Conservation (phyloP, 345 rosid species). For the Streptanthus diversifolius region DNA sequence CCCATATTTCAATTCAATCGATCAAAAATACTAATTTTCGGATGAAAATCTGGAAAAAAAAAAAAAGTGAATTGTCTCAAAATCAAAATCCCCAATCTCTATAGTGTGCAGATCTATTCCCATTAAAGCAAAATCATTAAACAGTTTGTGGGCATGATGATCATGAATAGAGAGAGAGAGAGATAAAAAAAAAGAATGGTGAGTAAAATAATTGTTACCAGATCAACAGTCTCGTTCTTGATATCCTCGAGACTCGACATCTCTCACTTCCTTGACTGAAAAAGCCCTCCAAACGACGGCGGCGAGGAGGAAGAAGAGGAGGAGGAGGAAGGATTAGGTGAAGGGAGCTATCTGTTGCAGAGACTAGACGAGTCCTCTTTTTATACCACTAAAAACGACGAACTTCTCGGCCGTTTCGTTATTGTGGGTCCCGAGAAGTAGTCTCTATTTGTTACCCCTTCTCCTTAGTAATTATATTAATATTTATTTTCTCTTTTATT, state of each 20-base stretch:
- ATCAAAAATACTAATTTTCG: not conserved
- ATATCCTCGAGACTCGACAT: conserved; percentile 55
- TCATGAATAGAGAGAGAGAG: not conserved
- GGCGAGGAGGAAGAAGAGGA: not conserved
- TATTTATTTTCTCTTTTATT: not conserved
- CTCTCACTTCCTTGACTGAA: conserved; percentile 28
- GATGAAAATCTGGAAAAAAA: not conserved
- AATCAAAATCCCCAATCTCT: not conserved
- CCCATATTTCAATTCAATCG: not conserved
- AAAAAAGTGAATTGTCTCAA: not conserved
- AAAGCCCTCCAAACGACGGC: not conserved
- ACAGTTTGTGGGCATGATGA: not conserved
- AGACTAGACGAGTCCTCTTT: conserved; percentile 21
- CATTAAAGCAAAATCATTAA: not conserved
- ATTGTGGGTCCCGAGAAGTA: conserved; percentile 23
- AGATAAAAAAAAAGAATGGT: not conserved
- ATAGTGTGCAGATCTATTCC: conserved; percentile 2
- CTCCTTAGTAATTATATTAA: no score
- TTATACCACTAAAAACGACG: conserved; percentile 33
- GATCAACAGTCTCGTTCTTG: conserved; percentile 75
- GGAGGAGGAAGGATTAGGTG: conserved; percentile 9
- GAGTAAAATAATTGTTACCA: conserved; percentile 33
- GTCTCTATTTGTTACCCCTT: not conserved
- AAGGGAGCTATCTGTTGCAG: conserved; percentile 29
- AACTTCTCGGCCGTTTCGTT: not conserved